These are phyloP conservation scores for Trypanosoma platydactyli DNA, from an alignment of 208 protist species.

Conservation along the genomic window DNA sequence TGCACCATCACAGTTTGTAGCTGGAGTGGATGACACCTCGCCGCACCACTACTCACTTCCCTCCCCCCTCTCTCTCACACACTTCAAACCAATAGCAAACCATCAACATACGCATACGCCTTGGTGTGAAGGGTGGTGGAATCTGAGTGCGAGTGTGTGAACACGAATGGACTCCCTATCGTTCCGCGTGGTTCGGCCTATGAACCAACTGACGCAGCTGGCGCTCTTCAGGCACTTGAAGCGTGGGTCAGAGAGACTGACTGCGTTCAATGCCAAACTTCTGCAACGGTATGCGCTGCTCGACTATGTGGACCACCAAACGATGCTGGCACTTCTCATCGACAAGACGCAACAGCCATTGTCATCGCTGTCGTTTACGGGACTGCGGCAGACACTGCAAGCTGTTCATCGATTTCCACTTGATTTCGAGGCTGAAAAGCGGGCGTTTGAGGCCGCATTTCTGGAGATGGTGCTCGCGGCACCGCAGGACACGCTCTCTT, in stretches of 20 bases:
- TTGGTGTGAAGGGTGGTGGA: background rate
- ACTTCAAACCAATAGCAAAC: no score
- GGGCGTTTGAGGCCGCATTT: constrained; percentile 25
- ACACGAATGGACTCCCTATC: constrained; percentile 53
- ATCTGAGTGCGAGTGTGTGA: background rate
- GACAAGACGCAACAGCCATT: constrained; percentile 9
- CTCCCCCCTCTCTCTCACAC: no score
- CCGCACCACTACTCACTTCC: no score
- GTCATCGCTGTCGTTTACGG: constrained; percentile 7
- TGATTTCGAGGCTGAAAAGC: constrained; percentile 24
- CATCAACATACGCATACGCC: background rate
- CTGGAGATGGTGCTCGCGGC: constrained; percentile 29
- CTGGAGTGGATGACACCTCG: no score
- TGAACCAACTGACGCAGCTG: constrained; percentile 41
- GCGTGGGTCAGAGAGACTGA: constrained; percentile 19
- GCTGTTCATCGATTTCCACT: constrained; percentile 48
- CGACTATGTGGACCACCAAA: constrained; percentile 56
- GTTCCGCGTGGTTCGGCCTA: constrained; percentile 49
- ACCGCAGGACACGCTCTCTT: constrained; percentile 21
- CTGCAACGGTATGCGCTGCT: constrained; percentile 43
- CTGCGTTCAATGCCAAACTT: constrained; percentile 33
- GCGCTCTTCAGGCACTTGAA: constrained; percentile 27
- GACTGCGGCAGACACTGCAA: constrained; percentile 26
- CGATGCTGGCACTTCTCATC: constrained; percentile 37
- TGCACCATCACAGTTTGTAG: no score